Evolutionary conservation across 306 rosid species (phyloP), one percentile per base, ranked within the genome.

Genomic region (Fragaria iinumae): DNA sequence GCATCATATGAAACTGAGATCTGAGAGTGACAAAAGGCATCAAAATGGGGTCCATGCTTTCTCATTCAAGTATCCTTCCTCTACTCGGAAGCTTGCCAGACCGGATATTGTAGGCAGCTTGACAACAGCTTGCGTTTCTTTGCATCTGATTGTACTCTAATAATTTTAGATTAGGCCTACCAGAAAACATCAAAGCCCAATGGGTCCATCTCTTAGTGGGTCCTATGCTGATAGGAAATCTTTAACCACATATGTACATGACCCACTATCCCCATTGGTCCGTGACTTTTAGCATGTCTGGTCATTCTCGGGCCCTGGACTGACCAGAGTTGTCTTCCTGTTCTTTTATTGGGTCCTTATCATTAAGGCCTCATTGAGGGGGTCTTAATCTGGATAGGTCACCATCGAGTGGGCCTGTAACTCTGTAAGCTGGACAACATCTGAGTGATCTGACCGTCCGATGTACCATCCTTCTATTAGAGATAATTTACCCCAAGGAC

Each of bases 21-120:
- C 52, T 17, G 47, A 89, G 77, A 89, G 77, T 60, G 78, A 72
- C 78, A 12, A n/a, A 20, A 41, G 78, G 85, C 65, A 52, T 55
- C 63, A 27, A 56, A 49, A 12, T 71, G 69, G 79, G 76, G 72
- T 73, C 85, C 82, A 1, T 41, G 10, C 79, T 69, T 72, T 81
- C 79, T 48, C 21, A 11, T 5, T 5, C 45, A 47, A 11, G 74
- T 62, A 56, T 73, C 77, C 39, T 75, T 73, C 77, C 39, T 75
- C 75, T 0, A 18, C 45, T 23, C 17, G 66, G n/a, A 77, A 49
- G 76, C 76, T 84, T 67, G 69, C 66, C 83, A 62, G 71, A 76
- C 72, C 83, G 68, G 83, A 88, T 90, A 83, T 57, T 69, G 80
- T 60, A 71, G 84, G 81, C 90, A 82, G 87, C 81, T 84, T 82